Percentiles rank a stretch among this genome's conserved stretches.
These are phyloP conservation scores for Phytophthora citricola DNA, from an alignment of 352 stramenopile genomes.

Conservation along the genomic window DNA sequence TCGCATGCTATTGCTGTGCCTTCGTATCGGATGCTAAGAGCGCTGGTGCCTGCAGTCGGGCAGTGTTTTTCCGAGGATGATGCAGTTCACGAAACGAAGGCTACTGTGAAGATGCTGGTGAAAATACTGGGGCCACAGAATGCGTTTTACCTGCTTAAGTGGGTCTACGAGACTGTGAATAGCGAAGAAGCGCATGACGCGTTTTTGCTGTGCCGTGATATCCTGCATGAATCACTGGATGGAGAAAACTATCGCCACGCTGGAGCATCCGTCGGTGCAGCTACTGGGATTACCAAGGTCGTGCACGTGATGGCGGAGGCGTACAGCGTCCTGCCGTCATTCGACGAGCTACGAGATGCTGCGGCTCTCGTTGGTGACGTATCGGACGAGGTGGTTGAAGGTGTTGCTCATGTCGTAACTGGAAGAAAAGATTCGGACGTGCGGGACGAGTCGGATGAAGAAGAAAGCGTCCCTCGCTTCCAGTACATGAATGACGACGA, in stretches of 20 bases:
- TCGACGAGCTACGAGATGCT: constrained; percentile 69
- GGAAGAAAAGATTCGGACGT: constrained; percentile 8
- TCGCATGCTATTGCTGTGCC: constrained; percentile 75
- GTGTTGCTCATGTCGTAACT: constrained; percentile 32
- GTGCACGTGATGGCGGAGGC: constrained; percentile 53
- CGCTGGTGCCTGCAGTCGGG: constrained; percentile 54
- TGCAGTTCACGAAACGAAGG: constrained; percentile 53
- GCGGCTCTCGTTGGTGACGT: constrained; percentile 65
- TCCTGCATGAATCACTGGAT: constrained; percentile 67
- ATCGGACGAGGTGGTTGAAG: constrained; percentile 59
- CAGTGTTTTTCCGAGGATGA: constrained; percentile 62
- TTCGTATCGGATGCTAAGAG: constrained; percentile 64
- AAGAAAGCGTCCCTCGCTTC: constrained; percentile 31
- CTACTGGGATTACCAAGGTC: constrained; percentile 53
- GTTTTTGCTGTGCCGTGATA: constrained; percentile 70
- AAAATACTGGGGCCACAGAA: constrained; percentile 74
- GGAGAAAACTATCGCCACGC: constrained; percentile 66
- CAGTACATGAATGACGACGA: constrained; percentile 44
- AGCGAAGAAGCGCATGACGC: constrained; percentile 76
- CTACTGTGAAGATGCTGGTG: constrained; percentile 59
- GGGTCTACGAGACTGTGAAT: constrained; percentile 74
- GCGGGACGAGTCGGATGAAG: constrained; percentile 14
- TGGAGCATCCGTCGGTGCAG: constrained; percentile 45
- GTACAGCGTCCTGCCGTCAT: constrained; percentile 66
- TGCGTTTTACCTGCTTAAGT: constrained; percentile 77